Base-by-base conservation (phyloP, 192 early-diverging fungal species). In the Backusella tarrabulga region DNA sequence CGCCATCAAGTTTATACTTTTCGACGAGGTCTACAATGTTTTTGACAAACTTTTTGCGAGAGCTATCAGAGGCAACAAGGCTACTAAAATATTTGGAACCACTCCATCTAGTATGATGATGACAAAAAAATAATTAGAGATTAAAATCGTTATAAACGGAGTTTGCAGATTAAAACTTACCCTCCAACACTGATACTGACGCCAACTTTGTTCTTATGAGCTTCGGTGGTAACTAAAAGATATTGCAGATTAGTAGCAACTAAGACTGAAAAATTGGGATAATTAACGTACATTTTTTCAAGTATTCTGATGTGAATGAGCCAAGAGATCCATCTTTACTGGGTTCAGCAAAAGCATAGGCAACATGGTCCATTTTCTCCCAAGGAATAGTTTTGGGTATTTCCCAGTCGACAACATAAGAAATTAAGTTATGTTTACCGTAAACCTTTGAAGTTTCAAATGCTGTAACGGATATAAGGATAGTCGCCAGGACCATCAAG, bases 271-370 rank as follows among this genome's bases (percentile, higher is more conserved):
- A 63, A 63, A 29, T 63, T 26, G 9, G n/a, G 26, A 29, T 29
- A 63, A 63, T 63, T 63, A 63, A 63, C 56, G 12, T 29, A 63
- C 56, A 63, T 63, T 23, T 11, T 29, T 63, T 29, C 23, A 63
- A 63, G 26, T 63, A 63, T 4, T 63, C 56, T 29, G 56, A 23
- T 63, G 56, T 63, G 11, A 63, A 63, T 29, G 56, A 63, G 12
- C 56, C 56, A 63, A 63, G 56, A 12, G 23, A 11, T 19, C 82
- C 82, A 23, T 75, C 26, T 38, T 75, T 81, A 23, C 77, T 66
- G 26, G 86, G 79, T 19, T 79, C 68, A 26, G 80, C 90, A 72
- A 90, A 92, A 0, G 91, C 86, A 15, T 90, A 86, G 63, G 88
- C 87, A 71, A 90, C 80, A 80, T 92, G 91, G 2, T 90, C 91